phyloP scores from a whole-genome alignment of 352 stramenopile genomes.

The Pythium aristosporum region DNA sequence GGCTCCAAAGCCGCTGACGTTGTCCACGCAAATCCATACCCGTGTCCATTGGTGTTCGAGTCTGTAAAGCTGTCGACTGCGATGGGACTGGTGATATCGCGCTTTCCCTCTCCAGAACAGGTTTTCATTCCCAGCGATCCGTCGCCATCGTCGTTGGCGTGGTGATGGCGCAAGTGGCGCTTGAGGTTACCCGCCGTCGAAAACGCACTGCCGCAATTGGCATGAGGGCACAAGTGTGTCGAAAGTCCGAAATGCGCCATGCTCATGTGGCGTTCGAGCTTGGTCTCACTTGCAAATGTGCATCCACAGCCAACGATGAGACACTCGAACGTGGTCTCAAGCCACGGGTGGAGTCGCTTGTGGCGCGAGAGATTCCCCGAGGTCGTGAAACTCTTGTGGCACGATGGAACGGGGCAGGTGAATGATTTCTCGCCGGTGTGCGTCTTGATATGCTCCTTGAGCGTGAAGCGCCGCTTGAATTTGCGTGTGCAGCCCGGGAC shows the following conservation, averaged over 20 bases:
- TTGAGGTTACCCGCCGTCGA: constrained; percentile 49
- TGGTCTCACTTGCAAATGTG: constrained; percentile 20
- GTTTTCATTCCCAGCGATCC: neutral
- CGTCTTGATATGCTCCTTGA: constrained; percentile 81
- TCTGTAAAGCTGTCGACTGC: neutral
- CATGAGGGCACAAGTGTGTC: constrained; percentile 28
- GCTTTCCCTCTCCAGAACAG: neutral
- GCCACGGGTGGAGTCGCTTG: constrained; percentile 53
- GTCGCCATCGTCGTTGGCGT: neutral
- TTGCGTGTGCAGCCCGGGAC: constrained; percentile 40
- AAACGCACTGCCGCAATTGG: constrained; percentile 53
- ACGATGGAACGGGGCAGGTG: constrained; percentile 39
- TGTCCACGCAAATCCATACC: neutral
- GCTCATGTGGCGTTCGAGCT: constrained; percentile 20
- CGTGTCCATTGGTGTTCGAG: neutral
- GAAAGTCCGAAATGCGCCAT: neutral
- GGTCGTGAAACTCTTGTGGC: constrained; percentile 71
- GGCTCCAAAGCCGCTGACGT: neutral
- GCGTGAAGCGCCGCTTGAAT: constrained; percentile 75
- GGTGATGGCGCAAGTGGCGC: neutral
- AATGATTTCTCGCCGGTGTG: constrained; percentile 79
- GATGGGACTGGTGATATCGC: neutral
- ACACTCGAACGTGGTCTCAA: constrained; percentile 23
- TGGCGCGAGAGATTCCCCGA: constrained; percentile 70
- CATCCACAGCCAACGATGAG: constrained; percentile 9